Evolutionary conservation across 106 monocot species (phyloP), one percentile per base, ranked within the genome.

Genomic region (Allium fistulosum): DNA sequence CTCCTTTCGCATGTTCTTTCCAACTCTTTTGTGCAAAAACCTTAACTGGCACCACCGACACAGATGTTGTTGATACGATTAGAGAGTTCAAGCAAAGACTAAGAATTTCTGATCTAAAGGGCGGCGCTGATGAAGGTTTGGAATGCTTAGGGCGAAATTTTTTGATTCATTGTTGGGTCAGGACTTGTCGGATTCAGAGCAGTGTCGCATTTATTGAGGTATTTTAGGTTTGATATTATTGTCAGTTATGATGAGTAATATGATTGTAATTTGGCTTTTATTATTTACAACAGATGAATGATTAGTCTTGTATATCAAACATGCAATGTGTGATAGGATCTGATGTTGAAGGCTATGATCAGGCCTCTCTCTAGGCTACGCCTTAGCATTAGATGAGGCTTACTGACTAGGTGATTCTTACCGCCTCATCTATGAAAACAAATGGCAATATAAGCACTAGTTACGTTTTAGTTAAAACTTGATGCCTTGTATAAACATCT

Each of bases 161-260:
- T 47, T 60, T 72, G 7, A 66, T 97, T 53, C 80, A 92, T 50
- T 92, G 96, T 1, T 97, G 96, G 96, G 86, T 89, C 9, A 71
- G 92, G 74, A 97, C 97, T 61, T 92, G 92, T 69, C 73, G 92
- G 2, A 80, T 74, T 4, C 92, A 92, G 74, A 92, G 92, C 51
- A 92, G 76, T 37, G 92, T 97, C 37, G 87, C 88, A 7, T 97
- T 97, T 70, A 86, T 97, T 53, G 96, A 97, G 96, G 96, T 92
- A 8, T 70, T 9, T 17, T 7, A 55, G 15, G 15, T 59, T 59
- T 15, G 59, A 18, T 15, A 18, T 59, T 22, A 2, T 55, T 55
- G 53, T 15, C 6, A 6, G 53, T 55, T 55, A 5, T 1, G 2
- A 55, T 55, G 13, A 55, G 0, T 15, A 12, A 55, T 55, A 55